These are phyloP conservation scores for Tricholoma bakamatsutake DNA, from an alignment of 768 basidiomycete genomes.

Conservation along the genomic window DNA sequence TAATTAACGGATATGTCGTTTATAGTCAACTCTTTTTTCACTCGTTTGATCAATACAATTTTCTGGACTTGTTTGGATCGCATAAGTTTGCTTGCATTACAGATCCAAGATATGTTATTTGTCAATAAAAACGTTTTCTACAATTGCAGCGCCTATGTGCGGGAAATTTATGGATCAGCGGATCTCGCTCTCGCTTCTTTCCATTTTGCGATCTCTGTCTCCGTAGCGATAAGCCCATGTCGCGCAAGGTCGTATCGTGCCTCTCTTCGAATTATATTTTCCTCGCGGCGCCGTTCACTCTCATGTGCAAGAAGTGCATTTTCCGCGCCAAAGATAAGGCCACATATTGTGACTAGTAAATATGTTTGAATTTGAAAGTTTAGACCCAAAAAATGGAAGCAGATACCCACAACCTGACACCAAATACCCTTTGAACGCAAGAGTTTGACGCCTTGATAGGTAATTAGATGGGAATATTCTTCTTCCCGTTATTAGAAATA, in stretches of 20 bases:
- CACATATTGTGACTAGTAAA: conserved; percentile 49
- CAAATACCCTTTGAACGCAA: conserved; percentile 77
- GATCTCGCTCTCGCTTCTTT: conserved; percentile 32
- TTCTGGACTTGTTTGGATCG: conserved; percentile 1
- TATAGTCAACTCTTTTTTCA: too few species aligned
- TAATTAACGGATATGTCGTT: too few species aligned
- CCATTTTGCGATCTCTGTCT: conserved; percentile 82
- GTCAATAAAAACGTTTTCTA: neutral
- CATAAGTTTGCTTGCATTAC: conserved; percentile 1
- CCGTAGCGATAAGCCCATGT: conserved; percentile 72
- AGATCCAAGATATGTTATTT: conserved; percentile 5
- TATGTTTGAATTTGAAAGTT: neutral
- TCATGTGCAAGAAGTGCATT: conserved; percentile 70
- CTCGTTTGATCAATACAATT: neutral
- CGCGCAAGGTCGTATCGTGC: conserved; percentile 72
- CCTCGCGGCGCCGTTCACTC: conserved; percentile 54
- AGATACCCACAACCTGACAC: conserved; percentile 57
- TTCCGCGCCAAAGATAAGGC: conserved; percentile 73
- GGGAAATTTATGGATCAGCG: conserved; percentile 1
- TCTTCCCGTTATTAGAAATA: conserved; percentile 20
- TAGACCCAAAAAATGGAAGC: neutral
- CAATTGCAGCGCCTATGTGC: neutral
- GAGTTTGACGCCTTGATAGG: conserved; percentile 59
- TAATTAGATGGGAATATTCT: conserved; percentile 1
- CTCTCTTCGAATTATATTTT: conserved; percentile 64